phyloP scores from a whole-genome alignment of 1,139 yeast species.

The Arxiozyma heterogenica region DNA sequence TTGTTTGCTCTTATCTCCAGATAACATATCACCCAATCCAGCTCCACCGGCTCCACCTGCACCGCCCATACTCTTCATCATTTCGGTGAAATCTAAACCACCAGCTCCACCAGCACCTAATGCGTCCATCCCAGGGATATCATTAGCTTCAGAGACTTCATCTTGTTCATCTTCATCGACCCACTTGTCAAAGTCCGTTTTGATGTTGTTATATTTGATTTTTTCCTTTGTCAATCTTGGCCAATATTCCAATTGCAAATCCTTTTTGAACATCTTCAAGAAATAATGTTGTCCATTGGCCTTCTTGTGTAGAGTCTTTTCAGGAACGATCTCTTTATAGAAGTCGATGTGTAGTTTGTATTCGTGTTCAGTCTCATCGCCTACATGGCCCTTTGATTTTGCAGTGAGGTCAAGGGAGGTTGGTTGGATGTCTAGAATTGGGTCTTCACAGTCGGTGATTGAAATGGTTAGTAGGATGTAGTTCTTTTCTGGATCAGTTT shows the following conservation, averaged over 20 bases:
- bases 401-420: slow-evolving; percentile 44
- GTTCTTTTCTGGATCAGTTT: slow-evolving; percentile 61
- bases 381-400: slow-evolving; percentile 40
- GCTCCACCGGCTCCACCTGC: slow-evolving; percentile 30
- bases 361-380: slow-evolving; percentile 35
- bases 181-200: slow-evolving; percentile 97
- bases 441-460: slow-evolving; percentile 59
- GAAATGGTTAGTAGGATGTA: slow-evolving; percentile 64
- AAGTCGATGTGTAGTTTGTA: slow-evolving; percentile 63
- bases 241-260: slow-evolving; percentile 71
- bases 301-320: slow-evolving; percentile 47
- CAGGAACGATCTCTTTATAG: slow-evolving; percentile 61
- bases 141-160: slow-evolving; percentile 43
- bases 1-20: slow-evolving; percentile 15
- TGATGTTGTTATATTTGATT: slow-evolving; percentile 60
- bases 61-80: slow-evolving; percentile 28
- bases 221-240: slow-evolving; percentile 78
- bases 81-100: slow-evolving; percentile 15
- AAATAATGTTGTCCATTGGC: slow-evolving; percentile 71
- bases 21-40: slow-evolving; percentile 28
- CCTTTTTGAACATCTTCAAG: slow-evolving; percentile 55
- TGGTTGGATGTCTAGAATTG: slow-evolving; percentile 56
- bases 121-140: slow-evolving; percentile 29
- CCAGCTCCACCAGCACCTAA: slow-evolving; percentile 22
- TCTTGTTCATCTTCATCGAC: slow-evolving; percentile 93